A percentile compares a stretch with the other conserved stretches of the same genome.
Evolutionary conservation across 257 asterid genomes (phyloP).

Genomic region (Petunia secreta): DNA sequence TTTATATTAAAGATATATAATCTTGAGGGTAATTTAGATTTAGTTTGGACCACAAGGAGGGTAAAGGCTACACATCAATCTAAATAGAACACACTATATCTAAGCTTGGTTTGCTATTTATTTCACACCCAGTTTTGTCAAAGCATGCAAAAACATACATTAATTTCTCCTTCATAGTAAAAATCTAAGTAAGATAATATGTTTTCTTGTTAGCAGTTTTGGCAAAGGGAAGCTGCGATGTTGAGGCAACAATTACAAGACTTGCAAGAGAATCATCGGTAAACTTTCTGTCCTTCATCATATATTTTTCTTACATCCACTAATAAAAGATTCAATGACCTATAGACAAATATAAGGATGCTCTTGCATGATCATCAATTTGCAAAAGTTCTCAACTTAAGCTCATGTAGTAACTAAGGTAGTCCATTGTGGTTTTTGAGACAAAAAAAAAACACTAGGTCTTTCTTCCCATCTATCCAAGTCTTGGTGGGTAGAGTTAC

Average conservation of each 20-base stretch:
- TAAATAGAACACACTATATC: background rate
- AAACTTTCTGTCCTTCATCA: conserved; percentile 21
- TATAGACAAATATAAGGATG: background rate
- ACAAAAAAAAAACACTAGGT: too few species aligned
- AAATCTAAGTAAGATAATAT: background rate
- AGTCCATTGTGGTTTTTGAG: background rate
- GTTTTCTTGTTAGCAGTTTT: conserved; percentile 49
- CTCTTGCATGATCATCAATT: background rate
- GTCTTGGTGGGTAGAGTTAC: too few species aligned
- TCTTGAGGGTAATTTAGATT: conserved; percentile 1
- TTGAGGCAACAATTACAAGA: conserved; percentile 64
- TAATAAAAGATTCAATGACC: background rate
- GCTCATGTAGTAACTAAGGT: background rate
- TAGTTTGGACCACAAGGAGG: background rate
- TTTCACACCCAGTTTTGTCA: conserved; percentile 6
- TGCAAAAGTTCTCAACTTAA: background rate
- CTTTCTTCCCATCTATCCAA: too few species aligned
- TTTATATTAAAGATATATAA: background rate
- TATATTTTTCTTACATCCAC: background rate
- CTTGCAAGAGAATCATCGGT: conserved; percentile 74
- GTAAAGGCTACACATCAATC: background rate
- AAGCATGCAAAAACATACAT: background rate
- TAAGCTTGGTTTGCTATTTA: background rate
- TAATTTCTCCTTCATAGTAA: background rate
- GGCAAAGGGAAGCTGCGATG: conserved; percentile 71